Evolutionary conservation across 2,329 filamentous ascomycete genomes (phyloP).

Genomic region (Trichophyton verrucosum): DNA sequence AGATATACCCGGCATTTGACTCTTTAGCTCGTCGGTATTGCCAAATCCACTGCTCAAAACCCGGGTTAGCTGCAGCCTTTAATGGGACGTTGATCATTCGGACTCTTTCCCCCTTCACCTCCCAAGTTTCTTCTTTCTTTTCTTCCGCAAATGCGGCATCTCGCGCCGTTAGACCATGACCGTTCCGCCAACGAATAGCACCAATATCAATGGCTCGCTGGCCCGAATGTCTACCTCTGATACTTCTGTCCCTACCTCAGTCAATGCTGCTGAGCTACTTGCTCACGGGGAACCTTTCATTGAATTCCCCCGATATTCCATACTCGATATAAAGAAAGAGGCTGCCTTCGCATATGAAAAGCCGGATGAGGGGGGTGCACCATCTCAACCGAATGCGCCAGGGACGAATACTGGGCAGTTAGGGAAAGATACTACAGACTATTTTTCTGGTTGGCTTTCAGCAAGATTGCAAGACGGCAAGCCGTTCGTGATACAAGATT

Average conservation of each 20-base stretch:
- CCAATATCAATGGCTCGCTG: background rate
- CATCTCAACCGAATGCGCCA: background rate
- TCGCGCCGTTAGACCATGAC: slow-evolving; percentile 4
- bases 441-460: slow-evolving; percentile 20
- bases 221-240: background rate
- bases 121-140: background rate
- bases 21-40: background rate
- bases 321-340: slow-evolving; percentile 17
- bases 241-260: background rate
- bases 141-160: background rate
- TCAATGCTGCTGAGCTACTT: slow-evolving; percentile 16
- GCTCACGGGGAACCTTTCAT: slow-evolving; percentile 20
- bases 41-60: background rate
- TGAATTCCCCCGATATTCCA: slow-evolving; percentile 22
- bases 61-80: background rate
- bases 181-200: slow-evolving; percentile 2
- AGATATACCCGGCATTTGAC: background rate
- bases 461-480: slow-evolving; percentile 21
- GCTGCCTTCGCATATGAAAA: background rate
- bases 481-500: slow-evolving; percentile 26
- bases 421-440: background rate
- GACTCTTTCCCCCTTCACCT: background rate
- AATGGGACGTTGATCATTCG: background rate
- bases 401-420: background rate
- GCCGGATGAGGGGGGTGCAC: background rate